Conservation (phyloP, 768 basidiomycete genomes). For the Lactarius psammicola region DNA sequence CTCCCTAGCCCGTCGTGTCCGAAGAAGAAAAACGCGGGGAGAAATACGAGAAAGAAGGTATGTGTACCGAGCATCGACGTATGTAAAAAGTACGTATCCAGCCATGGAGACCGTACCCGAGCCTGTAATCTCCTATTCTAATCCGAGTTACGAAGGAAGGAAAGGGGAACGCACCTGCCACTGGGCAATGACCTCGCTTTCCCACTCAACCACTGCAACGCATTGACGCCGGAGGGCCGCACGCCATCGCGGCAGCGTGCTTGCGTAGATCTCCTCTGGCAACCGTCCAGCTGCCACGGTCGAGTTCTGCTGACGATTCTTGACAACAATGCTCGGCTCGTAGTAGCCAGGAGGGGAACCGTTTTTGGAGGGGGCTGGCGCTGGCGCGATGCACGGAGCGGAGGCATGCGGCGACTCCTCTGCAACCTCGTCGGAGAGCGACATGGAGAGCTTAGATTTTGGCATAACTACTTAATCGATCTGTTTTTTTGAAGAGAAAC, state of each 20-base stretch:
- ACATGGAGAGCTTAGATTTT: conserved; percentile 1
- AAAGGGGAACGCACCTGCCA: conserved; percentile 54
- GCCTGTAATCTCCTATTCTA: conserved; percentile 36
- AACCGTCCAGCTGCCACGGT: conserved; percentile 32
- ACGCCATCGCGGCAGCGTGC: conserved; percentile 63
- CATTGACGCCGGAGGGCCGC: conserved; percentile 55
- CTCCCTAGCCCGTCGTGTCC: conserved; percentile 68
- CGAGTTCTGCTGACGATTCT: conserved; percentile 4
- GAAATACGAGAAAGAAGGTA: conserved; percentile 89
- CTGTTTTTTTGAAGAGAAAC: background rate
- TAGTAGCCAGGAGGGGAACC: background rate
- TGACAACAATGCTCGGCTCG: background rate
- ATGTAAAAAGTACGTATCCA: conserved; percentile 83
- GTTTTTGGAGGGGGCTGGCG: background rate
- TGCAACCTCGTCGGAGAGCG: background rate
- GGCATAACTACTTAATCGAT: background rate
- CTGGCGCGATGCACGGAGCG: background rate
- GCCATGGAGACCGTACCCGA: conserved; percentile 57
- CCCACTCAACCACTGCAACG: conserved; percentile 52
- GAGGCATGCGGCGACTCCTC: background rate
- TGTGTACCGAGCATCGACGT: conserved; percentile 80
- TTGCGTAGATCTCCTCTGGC: conserved; percentile 57
- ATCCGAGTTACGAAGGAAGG: conserved; percentile 18
- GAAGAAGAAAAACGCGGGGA: conserved; percentile 89
- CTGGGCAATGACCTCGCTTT: conserved; percentile 58